Percentiles rank a stretch among this genome's conserved stretches.
phyloP scores from a whole-genome alignment of 495 filamentous ascomycete species.

The Aspergillus cavernicola region DNA sequence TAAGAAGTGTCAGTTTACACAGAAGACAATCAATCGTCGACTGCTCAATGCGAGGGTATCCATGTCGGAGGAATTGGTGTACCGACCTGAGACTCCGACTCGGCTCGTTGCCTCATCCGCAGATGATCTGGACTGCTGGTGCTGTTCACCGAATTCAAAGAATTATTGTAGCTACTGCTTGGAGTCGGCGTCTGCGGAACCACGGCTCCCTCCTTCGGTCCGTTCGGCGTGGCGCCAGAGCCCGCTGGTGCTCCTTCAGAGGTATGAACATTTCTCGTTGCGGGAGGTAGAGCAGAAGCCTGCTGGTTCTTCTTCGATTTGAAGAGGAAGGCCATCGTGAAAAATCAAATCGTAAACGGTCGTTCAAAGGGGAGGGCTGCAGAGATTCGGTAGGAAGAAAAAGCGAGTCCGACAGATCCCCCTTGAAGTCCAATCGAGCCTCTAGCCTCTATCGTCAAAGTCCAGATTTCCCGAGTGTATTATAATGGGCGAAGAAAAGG shows the following conservation, averaged over 20 bases:
- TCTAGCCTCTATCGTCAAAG: slow-evolving; percentile 5
- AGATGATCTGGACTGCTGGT: slow-evolving; percentile 50
- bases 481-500: slow-evolving; percentile 3
- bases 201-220: slow-evolving; percentile 39
- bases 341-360: slow-evolving; percentile 36
- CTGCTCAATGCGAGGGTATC: neutral
- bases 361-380: slow-evolving; percentile 25
- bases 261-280: slow-evolving; percentile 49
- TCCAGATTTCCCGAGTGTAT: neutral
- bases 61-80: slow-evolving; percentile 1
- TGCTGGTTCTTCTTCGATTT: slow-evolving; percentile 58
- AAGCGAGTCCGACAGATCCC: neutral
- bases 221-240: slow-evolving; percentile 31
- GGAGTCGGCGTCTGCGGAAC: slow-evolving; percentile 54
- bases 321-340: slow-evolving; percentile 60
- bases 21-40: neutral
- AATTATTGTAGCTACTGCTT: slow-evolving; percentile 62
- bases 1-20: slow-evolving; percentile 17
- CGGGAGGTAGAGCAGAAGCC: slow-evolving; percentile 46
- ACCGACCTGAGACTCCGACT: slow-evolving; percentile 50
- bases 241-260: slow-evolving; percentile 40
- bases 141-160: slow-evolving; percentile 53
- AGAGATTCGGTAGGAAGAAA: neutral
- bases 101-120: slow-evolving; percentile 46
- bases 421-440: neutral